phyloP scores from a whole-genome alignment of 1,284 basidiomycete genomes.

The Macrocybe sp. region DNA sequence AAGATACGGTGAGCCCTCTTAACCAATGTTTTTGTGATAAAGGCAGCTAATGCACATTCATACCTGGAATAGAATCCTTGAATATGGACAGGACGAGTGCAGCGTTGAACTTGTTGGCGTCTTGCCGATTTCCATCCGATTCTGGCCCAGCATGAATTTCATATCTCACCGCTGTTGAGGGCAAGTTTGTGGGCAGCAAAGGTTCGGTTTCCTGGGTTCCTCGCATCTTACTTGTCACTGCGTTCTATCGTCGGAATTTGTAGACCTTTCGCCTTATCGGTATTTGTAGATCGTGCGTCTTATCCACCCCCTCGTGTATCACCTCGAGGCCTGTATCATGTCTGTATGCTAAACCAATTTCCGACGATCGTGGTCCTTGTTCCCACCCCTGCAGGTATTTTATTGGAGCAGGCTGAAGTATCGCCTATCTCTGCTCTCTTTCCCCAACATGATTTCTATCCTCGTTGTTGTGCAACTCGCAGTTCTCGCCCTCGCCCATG shows the following conservation, averaged over 20 bases:
- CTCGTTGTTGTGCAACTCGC: no score
- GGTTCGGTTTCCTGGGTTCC: no score
- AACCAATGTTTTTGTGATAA: conserved; percentile 4
- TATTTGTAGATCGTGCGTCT: no score
- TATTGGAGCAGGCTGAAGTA: conserved; percentile 24
- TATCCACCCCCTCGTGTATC: no score
- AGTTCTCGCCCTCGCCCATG: conserved; percentile 32
- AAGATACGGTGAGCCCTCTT: neutral
- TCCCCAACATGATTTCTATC: conserved; percentile 16
- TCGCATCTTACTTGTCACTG: no score
- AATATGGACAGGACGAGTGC: conserved; percentile 1
- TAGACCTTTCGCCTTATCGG: no score
- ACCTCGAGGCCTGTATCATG: conserved; percentile 1
- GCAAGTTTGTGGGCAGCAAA: no score
- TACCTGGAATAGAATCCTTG: conserved; percentile 32
- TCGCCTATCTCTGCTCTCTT: conserved; percentile 14
- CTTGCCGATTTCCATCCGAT: neutral
- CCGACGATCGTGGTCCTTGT: neutral
- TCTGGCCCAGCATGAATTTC: conserved; percentile 4
- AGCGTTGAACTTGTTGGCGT: neutral
- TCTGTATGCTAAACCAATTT: conserved; percentile 13
- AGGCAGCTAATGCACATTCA: conserved; percentile 12
- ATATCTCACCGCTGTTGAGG: conserved; percentile 9
- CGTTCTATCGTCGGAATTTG: no score
- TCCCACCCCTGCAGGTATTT: neutral